Percentiles rank a stretch among this genome's conserved stretches.
phyloP scores from a whole-genome alignment of 169 alveolate genomes.

The Plasmodium inui region DNA sequence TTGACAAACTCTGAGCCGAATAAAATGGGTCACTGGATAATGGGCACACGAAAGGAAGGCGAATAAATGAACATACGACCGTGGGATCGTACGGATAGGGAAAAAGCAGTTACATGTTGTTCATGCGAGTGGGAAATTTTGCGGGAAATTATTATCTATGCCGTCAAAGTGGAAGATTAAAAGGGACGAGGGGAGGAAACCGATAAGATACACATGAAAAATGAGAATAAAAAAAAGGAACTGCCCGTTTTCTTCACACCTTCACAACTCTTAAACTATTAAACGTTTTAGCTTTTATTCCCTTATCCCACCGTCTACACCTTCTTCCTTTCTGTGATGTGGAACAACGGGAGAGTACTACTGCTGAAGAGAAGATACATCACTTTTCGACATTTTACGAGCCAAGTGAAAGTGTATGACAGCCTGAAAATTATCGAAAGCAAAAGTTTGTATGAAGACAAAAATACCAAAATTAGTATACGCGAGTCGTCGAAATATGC shows the following conservation, averaged over 20 bases:
- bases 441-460: constrained; percentile 66
- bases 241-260: not conserved
- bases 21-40: not conserved
- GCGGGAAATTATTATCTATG: not conserved
- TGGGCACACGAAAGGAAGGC: not conserved
- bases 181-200: not conserved
- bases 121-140: not conserved
- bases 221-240: constrained; percentile 17
- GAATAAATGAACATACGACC: not conserved
- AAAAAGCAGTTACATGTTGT: not conserved
- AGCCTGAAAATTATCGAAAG: constrained; percentile 58
- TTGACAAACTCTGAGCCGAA: not conserved
- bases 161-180: constrained; percentile 7
- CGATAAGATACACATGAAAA: not conserved
- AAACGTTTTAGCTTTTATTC: not conserved
- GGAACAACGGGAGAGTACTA: constrained; percentile 48
- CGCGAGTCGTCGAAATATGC: constrained; percentile 69
- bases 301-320: not conserved
- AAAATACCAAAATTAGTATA: constrained; percentile 61
- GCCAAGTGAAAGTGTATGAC: constrained; percentile 68
- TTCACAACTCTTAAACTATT: not conserved
- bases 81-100: not conserved
- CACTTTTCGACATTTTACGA: constrained; percentile 38
- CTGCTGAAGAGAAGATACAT: constrained; percentile 52
- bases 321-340: constrained; percentile 55